Evolutionary conservation across 1,139 yeast genomes (phyloP).

Genomic region (Blastobotrys elegans): DNA sequence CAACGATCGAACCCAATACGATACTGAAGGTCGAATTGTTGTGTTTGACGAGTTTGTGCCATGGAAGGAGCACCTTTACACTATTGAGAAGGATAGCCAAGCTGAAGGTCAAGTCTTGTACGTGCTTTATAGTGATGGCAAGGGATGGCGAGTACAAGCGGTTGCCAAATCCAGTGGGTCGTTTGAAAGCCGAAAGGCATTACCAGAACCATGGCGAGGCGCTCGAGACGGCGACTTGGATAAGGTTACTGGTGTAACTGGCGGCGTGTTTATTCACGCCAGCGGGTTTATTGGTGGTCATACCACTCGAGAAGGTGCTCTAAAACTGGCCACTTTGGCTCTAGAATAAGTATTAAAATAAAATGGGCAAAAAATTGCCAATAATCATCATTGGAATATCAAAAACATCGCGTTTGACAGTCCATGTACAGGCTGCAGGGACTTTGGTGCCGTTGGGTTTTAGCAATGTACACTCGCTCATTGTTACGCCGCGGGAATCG

Average conservation of each 20-base stretch:
- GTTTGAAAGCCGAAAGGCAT: slow-evolving; percentile 78
- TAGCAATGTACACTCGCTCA: slow-evolving; percentile 76
- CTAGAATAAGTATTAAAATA: slow-evolving; percentile 24
- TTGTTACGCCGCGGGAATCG: slow-evolving; percentile 78
- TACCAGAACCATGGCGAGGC: slow-evolving; percentile 93
- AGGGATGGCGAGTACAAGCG: slow-evolving; percentile 86
- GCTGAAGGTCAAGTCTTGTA: slow-evolving; percentile 56
- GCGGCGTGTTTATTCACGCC: slow-evolving; percentile 89
- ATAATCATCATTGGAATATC: slow-evolving; percentile 97
- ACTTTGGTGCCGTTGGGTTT: slow-evolving; percentile 48
- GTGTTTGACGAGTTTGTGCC: slow-evolving; percentile 73
- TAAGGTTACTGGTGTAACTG: slow-evolving; percentile 65
- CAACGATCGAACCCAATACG: slow-evolving; percentile 34
- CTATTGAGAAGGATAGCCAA: slow-evolving; percentile 59
- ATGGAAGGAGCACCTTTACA: slow-evolving; percentile 90
- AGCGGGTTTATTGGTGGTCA: slow-evolving; percentile 98
- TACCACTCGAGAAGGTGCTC: slow-evolving; percentile 69
- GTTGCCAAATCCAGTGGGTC: slow-evolving; percentile 71
- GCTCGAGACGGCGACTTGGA: slow-evolving; percentile 80
- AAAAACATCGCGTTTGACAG: slow-evolving; percentile 79
- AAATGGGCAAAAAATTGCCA: slow-evolving; percentile 46
- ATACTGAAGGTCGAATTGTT: slow-evolving; percentile 61
- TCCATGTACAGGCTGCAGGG: slow-evolving; percentile 84
- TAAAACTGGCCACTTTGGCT: slow-evolving; percentile 65
- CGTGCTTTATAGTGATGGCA: slow-evolving; percentile 72